Evolutionary conservation across 129 eudicot genomes (phyloP).

Genomic region (Gnaphalium uliginosum): DNA sequence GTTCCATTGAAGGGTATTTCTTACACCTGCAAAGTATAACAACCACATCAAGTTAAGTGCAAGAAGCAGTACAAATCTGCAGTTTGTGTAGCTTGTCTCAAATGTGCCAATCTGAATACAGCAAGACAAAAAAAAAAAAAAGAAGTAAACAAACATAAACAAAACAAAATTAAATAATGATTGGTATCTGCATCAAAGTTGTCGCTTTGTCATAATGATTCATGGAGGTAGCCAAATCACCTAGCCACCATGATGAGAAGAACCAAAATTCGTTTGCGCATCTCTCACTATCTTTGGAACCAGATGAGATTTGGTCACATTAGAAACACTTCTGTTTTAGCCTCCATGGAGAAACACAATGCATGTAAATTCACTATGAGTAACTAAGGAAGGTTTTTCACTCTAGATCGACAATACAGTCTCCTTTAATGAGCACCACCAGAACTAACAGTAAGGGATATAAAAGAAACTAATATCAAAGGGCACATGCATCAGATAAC

Average conservation of each 20-base stretch:
- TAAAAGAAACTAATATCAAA: not conserved
- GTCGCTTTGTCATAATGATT: not conserved
- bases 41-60: not conserved
- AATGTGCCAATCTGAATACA: not conserved
- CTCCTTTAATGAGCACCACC: not conserved
- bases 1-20: conserved; percentile 98
- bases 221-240: not conserved
- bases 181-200: not conserved
- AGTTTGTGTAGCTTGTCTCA: not conserved
- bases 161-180: no score
- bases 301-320: no score
- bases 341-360: not conserved
- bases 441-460: not conserved
- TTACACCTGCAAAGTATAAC: conserved; percentile 67
- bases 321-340: not conserved
- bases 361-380: not conserved
- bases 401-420: not conserved
- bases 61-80: not conserved
- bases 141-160: not conserved
- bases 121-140: no score
- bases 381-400: not conserved
- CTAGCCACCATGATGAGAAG: not conserved
- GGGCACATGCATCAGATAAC: not conserved
- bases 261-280: not conserved
- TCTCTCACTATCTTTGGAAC: not conserved